Base-by-base conservation (phyloP, 495 filamentous ascomycete species). In the Lentithecium fluviatile region DNA sequence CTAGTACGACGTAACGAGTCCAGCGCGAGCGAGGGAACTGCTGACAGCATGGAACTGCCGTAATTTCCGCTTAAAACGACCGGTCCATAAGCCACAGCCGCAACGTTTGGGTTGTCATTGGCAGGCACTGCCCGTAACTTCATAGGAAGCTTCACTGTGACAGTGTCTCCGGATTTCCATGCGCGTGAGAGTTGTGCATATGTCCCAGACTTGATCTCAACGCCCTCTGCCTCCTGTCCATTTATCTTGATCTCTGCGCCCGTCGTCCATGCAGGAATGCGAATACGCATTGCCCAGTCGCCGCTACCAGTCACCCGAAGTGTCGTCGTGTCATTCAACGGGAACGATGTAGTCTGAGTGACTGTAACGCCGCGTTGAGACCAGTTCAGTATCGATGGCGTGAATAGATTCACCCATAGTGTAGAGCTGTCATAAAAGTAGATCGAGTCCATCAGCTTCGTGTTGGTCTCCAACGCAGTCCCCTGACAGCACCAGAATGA, bases 391-490 rank as follows among this genome's bases (percentile, higher is more conserved):
- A 65, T 60, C 0, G 72, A 73, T 2, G 71, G 68, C 1, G 69
- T 69, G 52, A 72, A 76, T 0, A 76, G 62, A 51, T 76, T 74
- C 26, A 76, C 71, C 24, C 62, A 76, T 12, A 76, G 54, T 10
- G 66, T 49, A 20, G 66, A 68, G 2, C 34, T 58, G 53, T 74
- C 70, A 34, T 66, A 63, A 6, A 66, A 55, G 62, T 74, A 74
- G 12, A 74, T 64, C 6, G 70, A 69, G 45, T 72, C 71, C 56
- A 64, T 64, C 40, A 69, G 64, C 51, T 71, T 72, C 6, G 71
- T 74, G 49, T 74, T 71, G 45, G 61, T 69, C 63, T 74, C 71
- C 56, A 71, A 53, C 8, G 68, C 69, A 0, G 71, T 72, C 8
- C 71, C 71, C 34, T 71, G 70, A 24, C 71, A 74, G 65, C 71